These are phyloP conservation scores for Lathyrus tuberosus DNA, from an alignment of 306 rosid species.

Conservation along the genomic window DNA sequence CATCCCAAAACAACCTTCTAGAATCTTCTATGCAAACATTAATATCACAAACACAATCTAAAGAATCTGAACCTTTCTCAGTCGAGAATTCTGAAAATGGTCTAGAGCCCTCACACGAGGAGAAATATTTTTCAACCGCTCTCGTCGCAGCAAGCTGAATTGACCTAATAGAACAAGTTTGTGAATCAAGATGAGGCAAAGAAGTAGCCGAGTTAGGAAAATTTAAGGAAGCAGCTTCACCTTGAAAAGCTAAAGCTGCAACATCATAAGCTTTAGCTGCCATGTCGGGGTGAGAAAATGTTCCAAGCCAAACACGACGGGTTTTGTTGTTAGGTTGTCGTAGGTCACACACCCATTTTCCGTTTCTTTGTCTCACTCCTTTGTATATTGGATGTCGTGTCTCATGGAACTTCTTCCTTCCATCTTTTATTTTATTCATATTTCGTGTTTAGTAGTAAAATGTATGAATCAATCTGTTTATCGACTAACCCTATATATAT, in stretches of 20 bases:
- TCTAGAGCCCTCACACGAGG: neutral
- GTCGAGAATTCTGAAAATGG: neutral
- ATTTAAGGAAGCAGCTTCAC: conserved; percentile 54
- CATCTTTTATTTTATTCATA: conserved; percentile 55
- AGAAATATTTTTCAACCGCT: conserved; percentile 35
- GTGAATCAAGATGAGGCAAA: conserved; percentile 25
- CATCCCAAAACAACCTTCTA: conserved; percentile 44
- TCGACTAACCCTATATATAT: neutral
- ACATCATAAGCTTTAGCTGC: conserved; percentile 78
- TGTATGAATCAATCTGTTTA: neutral
- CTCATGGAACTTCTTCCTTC: conserved; percentile 72
- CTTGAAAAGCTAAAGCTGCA: conserved; percentile 60
- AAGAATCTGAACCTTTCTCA: neutral
- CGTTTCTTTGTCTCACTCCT: conserved; percentile 69
- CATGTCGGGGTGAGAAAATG: conserved; percentile 63
- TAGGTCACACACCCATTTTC: conserved; percentile 83
- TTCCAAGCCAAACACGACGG: conserved; percentile 72
- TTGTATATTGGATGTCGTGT: conserved; percentile 73
- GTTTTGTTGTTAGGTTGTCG: conserved; percentile 57
- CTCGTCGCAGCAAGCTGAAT: conserved; percentile 44
- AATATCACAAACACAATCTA: neutral
- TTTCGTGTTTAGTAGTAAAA: neutral
- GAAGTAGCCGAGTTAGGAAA: conserved; percentile 42
- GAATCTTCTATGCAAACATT: neutral
- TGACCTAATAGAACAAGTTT: conserved; percentile 39